Base-by-base conservation (phyloP, 805 yeast genomes). In the Isabelozyma gotoi region DNA sequence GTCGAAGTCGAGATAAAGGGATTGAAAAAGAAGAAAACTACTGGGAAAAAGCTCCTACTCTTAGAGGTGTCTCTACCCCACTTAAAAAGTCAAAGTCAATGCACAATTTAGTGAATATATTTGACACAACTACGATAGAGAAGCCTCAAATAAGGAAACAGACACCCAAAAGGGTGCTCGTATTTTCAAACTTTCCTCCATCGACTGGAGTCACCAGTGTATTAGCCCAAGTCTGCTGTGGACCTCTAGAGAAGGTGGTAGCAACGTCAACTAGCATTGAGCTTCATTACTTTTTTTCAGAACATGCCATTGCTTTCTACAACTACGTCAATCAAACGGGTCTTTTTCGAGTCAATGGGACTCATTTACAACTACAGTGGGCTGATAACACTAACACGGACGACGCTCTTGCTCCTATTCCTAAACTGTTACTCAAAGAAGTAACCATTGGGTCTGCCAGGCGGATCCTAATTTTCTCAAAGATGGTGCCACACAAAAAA, bases 181-280 rank as follows among this genome's bases (percentile, higher is more conserved):
- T 67, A 14, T 44, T 77, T 3, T 56, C 53, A n/a, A 65, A 70
- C 15, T 57, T 80, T 19, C 75, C 80, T 0, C 42, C 53, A 0
- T 53, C 58, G 20, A 70, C 78, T 7, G 81, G 84, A 7, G 49
- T 81, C 7, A 68, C 68, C 17, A 67, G 79, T 32, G 62, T 85
- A 7, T 50, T 86, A 15, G 56, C 79, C 1, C 85, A 80, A 41
- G 65, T 84, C 0, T 67, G 73, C 50, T 91, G 94, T 2, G 95
- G 95, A 0, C 86, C 88, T 0, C 60, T 86, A 39, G 88, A 84
- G 48, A 73, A 71, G 40, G 52, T 83, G 4, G 65, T 60, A 11
- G 39, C 42, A 7, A 38, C 42, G 10, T 17, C 17, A 10, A 50
- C 59, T 7, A 33, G 37, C 5, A 39, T 81, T 8, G 80, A 78